phyloP scores from a whole-genome alignment of 78 protist genomes.

The Salpingoeca rosetta region DNA sequence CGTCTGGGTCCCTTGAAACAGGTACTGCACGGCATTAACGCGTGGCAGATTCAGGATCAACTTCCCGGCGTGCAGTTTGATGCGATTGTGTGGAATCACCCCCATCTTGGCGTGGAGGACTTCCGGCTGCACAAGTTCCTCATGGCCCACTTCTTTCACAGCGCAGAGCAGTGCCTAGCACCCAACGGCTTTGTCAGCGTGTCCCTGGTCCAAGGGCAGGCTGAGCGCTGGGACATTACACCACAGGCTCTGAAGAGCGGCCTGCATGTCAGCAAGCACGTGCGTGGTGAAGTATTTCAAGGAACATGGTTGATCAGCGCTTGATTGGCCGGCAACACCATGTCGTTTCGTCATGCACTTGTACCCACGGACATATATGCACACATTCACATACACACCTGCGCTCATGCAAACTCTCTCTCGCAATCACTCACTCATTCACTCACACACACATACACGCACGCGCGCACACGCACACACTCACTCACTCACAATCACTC shows the following conservation, averaged over 20 bases:
- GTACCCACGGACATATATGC: too few relatives aligned
- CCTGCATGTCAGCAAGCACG: too few relatives aligned
- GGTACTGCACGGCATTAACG: slow-evolving; percentile 19
- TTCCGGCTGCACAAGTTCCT: slow-evolving; percentile 10
- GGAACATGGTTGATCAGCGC: neutral
- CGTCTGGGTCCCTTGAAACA: too few relatives aligned
- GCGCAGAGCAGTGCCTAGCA: neutral
- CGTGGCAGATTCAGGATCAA: slow-evolving; percentile 7
- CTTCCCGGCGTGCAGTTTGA: neutral
- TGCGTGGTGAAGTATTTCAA: neutral
- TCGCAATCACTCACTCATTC: too few relatives aligned
- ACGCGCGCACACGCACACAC: too few relatives aligned
- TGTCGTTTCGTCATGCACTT: too few relatives aligned
- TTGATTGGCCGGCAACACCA: neutral
- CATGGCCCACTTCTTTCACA: slow-evolving; percentile 1
- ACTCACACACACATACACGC: too few relatives aligned
- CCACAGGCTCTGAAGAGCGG: neutral
- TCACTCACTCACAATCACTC: too few relatives aligned
- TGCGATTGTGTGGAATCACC: slow-evolving; percentile 14
- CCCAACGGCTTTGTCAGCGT: neutral
- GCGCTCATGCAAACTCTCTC: too few relatives aligned
- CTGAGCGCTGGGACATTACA: slow-evolving; percentile 9
- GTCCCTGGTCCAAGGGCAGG: slow-evolving; percentile 18
- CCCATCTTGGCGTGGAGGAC: slow-evolving; percentile 16
- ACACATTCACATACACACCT: too few relatives aligned